Percentiles rank a stretch among this genome's conserved stretches.
These are phyloP conservation scores for Xylaria sp. DNA, from an alignment of 2,329 filamentous ascomycete species.

Conservation along the genomic window DNA sequence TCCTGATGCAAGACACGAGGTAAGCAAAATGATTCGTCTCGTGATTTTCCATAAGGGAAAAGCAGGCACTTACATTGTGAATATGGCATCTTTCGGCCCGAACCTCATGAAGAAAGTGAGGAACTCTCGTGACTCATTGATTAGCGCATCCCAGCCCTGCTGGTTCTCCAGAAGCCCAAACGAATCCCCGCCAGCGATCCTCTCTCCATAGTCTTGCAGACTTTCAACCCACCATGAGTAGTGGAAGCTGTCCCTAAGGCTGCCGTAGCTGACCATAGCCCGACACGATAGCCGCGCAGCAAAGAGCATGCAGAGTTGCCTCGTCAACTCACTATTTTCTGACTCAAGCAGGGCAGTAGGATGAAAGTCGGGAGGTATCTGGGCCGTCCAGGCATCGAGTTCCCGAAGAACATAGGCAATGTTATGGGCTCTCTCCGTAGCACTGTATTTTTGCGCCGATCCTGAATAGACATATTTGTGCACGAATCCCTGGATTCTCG, in stretches of 20 bases:
- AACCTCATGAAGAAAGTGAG: conserved; percentile 41
- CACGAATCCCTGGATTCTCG: conserved; percentile 46
- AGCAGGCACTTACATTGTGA: conserved; percentile 11
- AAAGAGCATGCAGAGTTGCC: conserved; percentile 29
- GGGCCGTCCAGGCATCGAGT: conserved; percentile 24
- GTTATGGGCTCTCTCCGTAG: conserved; percentile 36
- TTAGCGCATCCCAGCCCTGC: conserved; percentile 43
- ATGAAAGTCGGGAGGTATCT: conserved; percentile 18
- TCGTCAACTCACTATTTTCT: conserved; percentile 5
- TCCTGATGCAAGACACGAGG: not conserved
- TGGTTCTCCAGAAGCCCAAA: conserved; percentile 25
- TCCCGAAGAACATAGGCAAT: conserved; percentile 15
- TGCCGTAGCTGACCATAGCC: conserved; percentile 23
- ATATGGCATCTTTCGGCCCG: conserved; percentile 20
- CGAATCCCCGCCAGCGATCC: conserved; percentile 28
- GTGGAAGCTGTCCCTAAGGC: conserved; percentile 25
- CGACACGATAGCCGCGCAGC: conserved; percentile 22
- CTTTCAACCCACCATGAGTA: conserved; percentile 28
- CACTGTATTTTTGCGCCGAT: conserved; percentile 21
- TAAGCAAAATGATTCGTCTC: not conserved
- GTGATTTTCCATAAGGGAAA: not conserved
- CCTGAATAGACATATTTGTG: conserved; percentile 46
- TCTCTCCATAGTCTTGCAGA: conserved; percentile 33
- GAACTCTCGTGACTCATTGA: conserved; percentile 43
- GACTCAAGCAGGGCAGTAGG: conserved; percentile 1